Evolutionary conservation across 495 filamentous ascomycete species (phyloP), one percentile per base, ranked within the genome.

Genomic region (Cryomyces minteri): DNA sequence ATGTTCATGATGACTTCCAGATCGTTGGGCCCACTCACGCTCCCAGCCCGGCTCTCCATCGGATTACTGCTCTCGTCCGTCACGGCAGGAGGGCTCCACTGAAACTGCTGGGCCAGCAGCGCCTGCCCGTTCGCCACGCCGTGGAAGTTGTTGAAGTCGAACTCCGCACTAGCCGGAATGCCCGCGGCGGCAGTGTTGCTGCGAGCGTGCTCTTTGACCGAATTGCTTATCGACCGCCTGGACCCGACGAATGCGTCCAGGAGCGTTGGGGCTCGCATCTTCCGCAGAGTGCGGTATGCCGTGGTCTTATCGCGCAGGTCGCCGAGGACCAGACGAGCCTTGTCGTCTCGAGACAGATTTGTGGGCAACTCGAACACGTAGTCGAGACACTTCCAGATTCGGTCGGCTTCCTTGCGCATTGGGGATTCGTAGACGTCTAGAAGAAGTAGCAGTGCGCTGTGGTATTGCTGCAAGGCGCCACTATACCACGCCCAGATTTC

Each of bases 301-400:
- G 18, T 25, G 18, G 18, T 25, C 18, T 25, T 25, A 2, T 25
- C 18, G 1, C 18, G 18, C 18, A 25, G 18, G 18, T 25, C 18
- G 18, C 18, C 18, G 18, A 25, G 18, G 18, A 25, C 18, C 18
- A 25, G 18, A 25, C 18, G 18, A 25, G 18, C 18, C 18, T 25
- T 25, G 18, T 25, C 18, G 2, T 25, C 18, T 25, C 18, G 18
- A 25, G 18, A 25, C 18, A 25, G 18, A 25, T 66, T 62, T 0
- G 61, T 51, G 8, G 74, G 68, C n/a, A 76, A 58, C 32, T 72
- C 67, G 51, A 82, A 85, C 39, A 80, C 74, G 55, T 76, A 82
- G 53, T 84, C 78, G 8, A 85, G 63, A 47, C 74, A 80, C 5
- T 62, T 58, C 80, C 80, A 85, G 41, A 83, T 77, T 29, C 77